Conservation (phyloP, 2,329 filamentous ascomycete species). For the Dothideomycetidae sp. region DNA sequence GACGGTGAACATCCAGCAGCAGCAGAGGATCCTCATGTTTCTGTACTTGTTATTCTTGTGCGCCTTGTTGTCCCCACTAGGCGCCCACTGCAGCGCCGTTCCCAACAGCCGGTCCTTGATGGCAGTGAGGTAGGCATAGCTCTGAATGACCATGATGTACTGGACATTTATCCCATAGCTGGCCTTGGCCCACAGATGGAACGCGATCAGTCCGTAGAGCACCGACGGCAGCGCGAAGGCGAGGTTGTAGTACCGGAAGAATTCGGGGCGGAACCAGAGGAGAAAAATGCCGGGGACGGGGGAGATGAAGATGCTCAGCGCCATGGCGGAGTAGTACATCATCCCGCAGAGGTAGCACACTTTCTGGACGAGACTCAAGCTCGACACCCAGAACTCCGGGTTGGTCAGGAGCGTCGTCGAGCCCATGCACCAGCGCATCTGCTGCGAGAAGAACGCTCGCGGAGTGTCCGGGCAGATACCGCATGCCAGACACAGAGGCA, state of each 20-base stretch:
- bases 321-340: constrained; percentile 30
- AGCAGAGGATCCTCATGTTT: constrained; percentile 30
- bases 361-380: constrained; percentile 27
- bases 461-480: constrained; percentile 32
- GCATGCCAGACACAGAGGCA: constrained; percentile 29
- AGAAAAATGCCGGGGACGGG: constrained; percentile 29
- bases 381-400: constrained; percentile 28
- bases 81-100: constrained; percentile 28
- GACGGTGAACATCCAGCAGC: constrained; percentile 25
- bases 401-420: constrained; percentile 29
- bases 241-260: constrained; percentile 33
- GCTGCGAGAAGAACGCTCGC: constrained; percentile 30
- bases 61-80: constrained; percentile 27
- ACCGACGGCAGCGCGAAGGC: constrained; percentile 30
- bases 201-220: constrained; percentile 26
- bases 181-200: constrained; percentile 29
- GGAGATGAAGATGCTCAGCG: constrained; percentile 28
- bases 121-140: constrained; percentile 30
- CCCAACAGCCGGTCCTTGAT: constrained; percentile 31
- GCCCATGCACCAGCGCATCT: constrained; percentile 32
- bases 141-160: constrained; percentile 29
- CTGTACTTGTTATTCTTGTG: constrained; percentile 31
- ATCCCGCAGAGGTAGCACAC: constrained; percentile 29
- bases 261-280: constrained; percentile 27
- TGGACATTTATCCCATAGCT: constrained; percentile 31